Conservation (phyloP, 2,329 filamentous ascomycete species). For the Ophiostoma perfectum region DNA sequence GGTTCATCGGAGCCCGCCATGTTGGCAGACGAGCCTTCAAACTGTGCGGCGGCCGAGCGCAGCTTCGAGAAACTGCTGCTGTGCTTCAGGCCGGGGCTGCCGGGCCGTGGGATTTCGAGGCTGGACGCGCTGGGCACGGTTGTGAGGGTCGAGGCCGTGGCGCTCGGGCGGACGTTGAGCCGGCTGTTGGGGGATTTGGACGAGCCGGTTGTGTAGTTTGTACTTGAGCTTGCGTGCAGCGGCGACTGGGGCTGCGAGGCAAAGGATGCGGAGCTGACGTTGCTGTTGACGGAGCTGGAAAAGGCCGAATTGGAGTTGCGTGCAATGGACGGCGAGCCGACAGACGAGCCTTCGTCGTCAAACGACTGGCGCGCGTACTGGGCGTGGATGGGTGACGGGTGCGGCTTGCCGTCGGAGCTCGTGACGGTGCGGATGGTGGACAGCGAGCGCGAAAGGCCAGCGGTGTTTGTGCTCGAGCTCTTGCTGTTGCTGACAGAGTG, state of each 20-base stretch:
- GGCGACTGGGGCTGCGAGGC: conserved; percentile 30
- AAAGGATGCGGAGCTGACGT: conserved; percentile 43
- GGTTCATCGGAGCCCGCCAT: conserved; percentile 27
- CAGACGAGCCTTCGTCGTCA: conserved; percentile 40
- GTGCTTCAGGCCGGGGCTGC: conserved; percentile 15
- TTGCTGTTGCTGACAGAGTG: background rate
- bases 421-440: conserved; percentile 54
- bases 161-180: conserved; percentile 20
- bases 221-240: conserved; percentile 25
- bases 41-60: conserved; percentile 15
- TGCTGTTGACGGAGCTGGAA: conserved; percentile 53
- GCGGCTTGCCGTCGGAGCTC: conserved; percentile 44
- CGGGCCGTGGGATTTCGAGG: conserved; percentile 15
- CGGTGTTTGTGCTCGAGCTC: conserved; percentile 20
- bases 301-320: conserved; percentile 44
- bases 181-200: background rate
- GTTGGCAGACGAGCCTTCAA: background rate
- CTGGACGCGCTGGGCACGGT: background rate
- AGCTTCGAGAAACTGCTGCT: conserved; percentile 25
- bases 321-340: conserved; percentile 34
- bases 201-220: conserved; percentile 21
- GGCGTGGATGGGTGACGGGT: conserved; percentile 31
- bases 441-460: conserved; percentile 34
- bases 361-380: conserved; percentile 37
- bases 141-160: conserved; percentile 12